Evolutionary conservation across 2,329 filamentous ascomycete species (phyloP).

Genomic region (Monosporascus ibericus): DNA sequence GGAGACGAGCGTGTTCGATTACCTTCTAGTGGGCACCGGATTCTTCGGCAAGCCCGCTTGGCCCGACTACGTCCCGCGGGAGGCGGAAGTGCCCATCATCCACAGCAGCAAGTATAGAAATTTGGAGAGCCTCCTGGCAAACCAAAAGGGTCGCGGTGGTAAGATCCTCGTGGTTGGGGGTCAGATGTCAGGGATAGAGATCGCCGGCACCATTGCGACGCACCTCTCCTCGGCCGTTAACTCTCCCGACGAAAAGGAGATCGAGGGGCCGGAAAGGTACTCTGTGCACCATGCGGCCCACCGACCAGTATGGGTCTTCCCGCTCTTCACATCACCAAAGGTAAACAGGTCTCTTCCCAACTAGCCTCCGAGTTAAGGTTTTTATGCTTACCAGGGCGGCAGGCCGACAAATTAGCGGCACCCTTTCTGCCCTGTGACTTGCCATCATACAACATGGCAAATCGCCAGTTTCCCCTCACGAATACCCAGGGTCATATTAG

Average conservation of each 20-base stretch:
- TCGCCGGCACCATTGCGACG: constrained; percentile 64
- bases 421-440: constrained; percentile 70
- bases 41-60: constrained; percentile 63
- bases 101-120: constrained; percentile 65
- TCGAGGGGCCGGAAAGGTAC: constrained; percentile 42
- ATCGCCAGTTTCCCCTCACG: constrained; percentile 50
- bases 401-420: constrained; percentile 43
- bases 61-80: constrained; percentile 35
- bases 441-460: constrained; percentile 61
- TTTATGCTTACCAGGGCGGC: constrained; percentile 19
- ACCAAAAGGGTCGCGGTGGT: constrained; percentile 32
- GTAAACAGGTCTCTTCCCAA: constrained; percentile 24
- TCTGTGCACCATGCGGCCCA: constrained; percentile 64
- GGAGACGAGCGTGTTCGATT: constrained; percentile 55
- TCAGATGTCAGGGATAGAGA: constrained; percentile 78
- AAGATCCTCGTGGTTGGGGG: constrained; percentile 72
- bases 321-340: constrained; percentile 48
- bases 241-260: constrained; percentile 37
- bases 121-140: constrained; percentile 41
- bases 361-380: constrained; percentile 26
- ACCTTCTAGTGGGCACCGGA: constrained; percentile 66
- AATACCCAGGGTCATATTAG: constrained; percentile 62
- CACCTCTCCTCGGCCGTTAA: constrained; percentile 61
- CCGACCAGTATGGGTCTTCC: constrained; percentile 66
- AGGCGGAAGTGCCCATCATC: constrained; percentile 42